These are phyloP conservation scores for Komagataea norvegica DNA, from an alignment of 1,139 yeast genomes.

Conservation along the genomic window DNA sequence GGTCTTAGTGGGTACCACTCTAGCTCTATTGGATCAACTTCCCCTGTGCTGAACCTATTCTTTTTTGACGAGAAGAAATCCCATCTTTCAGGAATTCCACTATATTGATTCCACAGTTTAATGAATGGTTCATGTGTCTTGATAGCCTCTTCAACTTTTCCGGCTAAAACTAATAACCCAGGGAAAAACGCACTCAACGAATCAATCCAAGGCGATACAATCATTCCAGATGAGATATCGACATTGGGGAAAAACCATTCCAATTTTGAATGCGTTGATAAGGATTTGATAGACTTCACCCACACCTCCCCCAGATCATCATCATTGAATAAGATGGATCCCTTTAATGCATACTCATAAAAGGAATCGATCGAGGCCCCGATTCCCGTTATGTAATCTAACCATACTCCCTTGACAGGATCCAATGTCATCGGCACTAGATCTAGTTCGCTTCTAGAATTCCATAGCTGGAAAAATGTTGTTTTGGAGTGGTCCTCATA, in stretches of 20 bases:
- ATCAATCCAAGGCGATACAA: slow-evolving; percentile 70
- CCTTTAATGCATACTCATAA: slow-evolving; percentile 83
- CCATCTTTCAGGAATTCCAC: slow-evolving; percentile 90
- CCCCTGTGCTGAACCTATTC: slow-evolving; percentile 11
- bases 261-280: slow-evolving; percentile 44
- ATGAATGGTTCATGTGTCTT: slow-evolving; percentile 58
- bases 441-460: slow-evolving; percentile 53
- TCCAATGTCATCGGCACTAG: slow-evolving; percentile 77
- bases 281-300: slow-evolving; percentile 51
- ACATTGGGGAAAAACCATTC: slow-evolving; percentile 63
- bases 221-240: slow-evolving; percentile 45
- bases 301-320: slow-evolving; percentile 56
- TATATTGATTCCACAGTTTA: slow-evolving; percentile 77
- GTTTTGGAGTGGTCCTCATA: slow-evolving; percentile 59
- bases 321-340: slow-evolving; percentile 70
- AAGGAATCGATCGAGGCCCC: slow-evolving; percentile 96
- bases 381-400: slow-evolving; percentile 63
- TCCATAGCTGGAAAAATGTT: slow-evolving; percentile 73
- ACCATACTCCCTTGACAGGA: slow-evolving; percentile 53
- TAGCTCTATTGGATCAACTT: slow-evolving; percentile 39
- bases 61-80: slow-evolving; percentile 30
- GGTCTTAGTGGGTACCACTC: slow-evolving; percentile 95
- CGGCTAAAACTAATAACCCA: slow-evolving; percentile 75
- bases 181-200: slow-evolving; percentile 86
- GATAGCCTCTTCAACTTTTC: slow-evolving; percentile 65